Evolutionary conservation across 2,329 filamentous ascomycete genomes (phyloP).

Genomic region (Neonectria magnoliae): DNA sequence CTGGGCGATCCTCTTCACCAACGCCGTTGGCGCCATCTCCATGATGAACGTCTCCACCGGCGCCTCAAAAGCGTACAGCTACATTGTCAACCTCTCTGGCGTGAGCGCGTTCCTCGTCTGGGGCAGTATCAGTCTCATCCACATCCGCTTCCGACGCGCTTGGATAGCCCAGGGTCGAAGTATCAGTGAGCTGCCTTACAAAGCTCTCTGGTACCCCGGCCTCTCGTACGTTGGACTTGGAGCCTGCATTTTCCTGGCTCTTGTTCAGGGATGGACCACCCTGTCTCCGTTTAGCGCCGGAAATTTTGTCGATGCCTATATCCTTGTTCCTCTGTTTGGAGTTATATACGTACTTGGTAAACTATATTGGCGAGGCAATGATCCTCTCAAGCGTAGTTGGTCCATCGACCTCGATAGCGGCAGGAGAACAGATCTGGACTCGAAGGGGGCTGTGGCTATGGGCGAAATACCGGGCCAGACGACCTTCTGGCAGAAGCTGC

Average conservation of each 20-base stretch:
- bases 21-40: conserved; percentile 75
- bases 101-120: conserved; percentile 79
- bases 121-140: conserved; percentile 75
- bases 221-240: conserved; percentile 68
- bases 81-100: conserved; percentile 76
- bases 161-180: conserved; percentile 68
- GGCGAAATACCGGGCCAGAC: conserved; percentile 41
- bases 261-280: conserved; percentile 71
- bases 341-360: conserved; percentile 68
- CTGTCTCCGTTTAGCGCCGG: conserved; percentile 67
- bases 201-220: conserved; percentile 64
- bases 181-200: conserved; percentile 64
- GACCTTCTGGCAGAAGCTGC: conserved; percentile 57
- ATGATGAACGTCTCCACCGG: conserved; percentile 79
- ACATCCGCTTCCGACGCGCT: conserved; percentile 75
- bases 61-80: conserved; percentile 70
- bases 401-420: conserved; percentile 68
- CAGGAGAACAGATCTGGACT: conserved; percentile 64
- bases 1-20: conserved; percentile 73
- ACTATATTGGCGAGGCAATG: conserved; percentile 59
- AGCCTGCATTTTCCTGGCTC: conserved; percentile 67
- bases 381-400: conserved; percentile 58
- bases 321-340: conserved; percentile 67
- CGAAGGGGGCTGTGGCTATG: conserved; percentile 48
- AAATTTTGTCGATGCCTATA: conserved; percentile 71